These are phyloP conservation scores for Candida hungchunana DNA, from an alignment of 805 yeast species.

Conservation along the genomic window DNA sequence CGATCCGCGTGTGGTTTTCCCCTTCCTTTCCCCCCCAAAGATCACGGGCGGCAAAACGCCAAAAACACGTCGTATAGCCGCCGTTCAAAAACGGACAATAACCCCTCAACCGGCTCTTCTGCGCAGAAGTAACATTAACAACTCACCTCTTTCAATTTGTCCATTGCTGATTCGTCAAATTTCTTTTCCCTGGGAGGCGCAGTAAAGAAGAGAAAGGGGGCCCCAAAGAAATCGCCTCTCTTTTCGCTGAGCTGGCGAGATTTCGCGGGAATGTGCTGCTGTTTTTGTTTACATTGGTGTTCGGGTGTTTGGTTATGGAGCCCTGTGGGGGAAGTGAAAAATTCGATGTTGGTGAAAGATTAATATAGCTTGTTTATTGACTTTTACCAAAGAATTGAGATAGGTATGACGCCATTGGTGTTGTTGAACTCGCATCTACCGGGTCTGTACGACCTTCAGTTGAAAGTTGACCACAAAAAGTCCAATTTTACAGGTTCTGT, in stretches of 20 bases:
- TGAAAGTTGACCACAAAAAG: slow-evolving; percentile 39
- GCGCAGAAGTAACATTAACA: background rate
- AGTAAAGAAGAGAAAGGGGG: background rate
- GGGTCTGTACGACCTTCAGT: slow-evolving; percentile 32
- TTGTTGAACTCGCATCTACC: slow-evolving; percentile 28
- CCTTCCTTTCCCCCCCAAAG: too few species aligned
- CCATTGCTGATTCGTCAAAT: slow-evolving; percentile 15
- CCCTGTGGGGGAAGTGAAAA: background rate
- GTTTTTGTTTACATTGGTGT: slow-evolving; percentile 11
- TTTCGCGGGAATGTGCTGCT: slow-evolving; percentile 10
- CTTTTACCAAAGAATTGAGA: too few species aligned
- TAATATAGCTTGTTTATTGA: too few species aligned
- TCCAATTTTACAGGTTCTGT: slow-evolving; percentile 45
- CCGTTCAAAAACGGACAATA: too few species aligned
- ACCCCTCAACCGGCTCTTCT: background rate
- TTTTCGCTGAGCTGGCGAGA: slow-evolving; percentile 6
- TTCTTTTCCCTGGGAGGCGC: background rate
- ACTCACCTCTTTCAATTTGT: slow-evolving; percentile 26
- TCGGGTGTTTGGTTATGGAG: background rate
- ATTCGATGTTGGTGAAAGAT: too few species aligned
- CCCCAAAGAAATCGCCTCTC: background rate
- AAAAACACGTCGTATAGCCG: slow-evolving; percentile 1
- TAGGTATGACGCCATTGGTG: slow-evolving; percentile 10
- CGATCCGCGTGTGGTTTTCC: too few species aligned
- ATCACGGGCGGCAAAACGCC: too few species aligned